Conservation (phyloP, 2,329 filamentous ascomycete species). For the Venturia carpophila region DNA sequence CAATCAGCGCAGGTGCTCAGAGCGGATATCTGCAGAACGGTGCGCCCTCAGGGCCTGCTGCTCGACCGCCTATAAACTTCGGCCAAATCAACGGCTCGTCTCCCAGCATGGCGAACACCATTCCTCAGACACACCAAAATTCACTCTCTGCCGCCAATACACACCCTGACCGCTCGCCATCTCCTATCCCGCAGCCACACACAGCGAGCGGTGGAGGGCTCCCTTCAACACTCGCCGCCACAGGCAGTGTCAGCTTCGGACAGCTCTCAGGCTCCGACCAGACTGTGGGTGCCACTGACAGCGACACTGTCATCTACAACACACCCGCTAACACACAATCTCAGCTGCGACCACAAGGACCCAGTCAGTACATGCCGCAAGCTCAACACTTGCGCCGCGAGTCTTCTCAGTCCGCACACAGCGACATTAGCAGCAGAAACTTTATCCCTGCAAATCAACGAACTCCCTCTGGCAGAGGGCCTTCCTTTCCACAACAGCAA, state of each 20-base stretch:
- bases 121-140: slow-evolving; percentile 59
- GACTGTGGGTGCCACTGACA: slow-evolving; percentile 51
- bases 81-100: slow-evolving; percentile 60
- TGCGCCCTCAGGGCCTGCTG: slow-evolving; percentile 44
- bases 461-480: slow-evolving; percentile 47
- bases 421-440: slow-evolving; percentile 51
- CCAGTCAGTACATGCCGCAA: slow-evolving; percentile 39
- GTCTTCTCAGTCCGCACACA: slow-evolving; percentile 75
- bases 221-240: slow-evolving; percentile 64
- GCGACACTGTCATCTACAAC: not conserved
- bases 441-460: slow-evolving; percentile 39
- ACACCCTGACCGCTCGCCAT: slow-evolving; percentile 79
- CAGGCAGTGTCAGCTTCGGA: slow-evolving; percentile 69
- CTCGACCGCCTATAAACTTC: slow-evolving; percentile 64
- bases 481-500: slow-evolving; percentile 39
- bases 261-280: slow-evolving; percentile 63
- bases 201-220: slow-evolving; percentile 76
- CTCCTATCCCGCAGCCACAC: slow-evolving; percentile 83
- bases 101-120: slow-evolving; percentile 57
- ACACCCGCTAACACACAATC: not conserved
- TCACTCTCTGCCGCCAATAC: slow-evolving; percentile 45
- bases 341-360: slow-evolving; percentile 7
- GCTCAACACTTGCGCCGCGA: slow-evolving; percentile 76
- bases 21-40: slow-evolving; percentile 72
- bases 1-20: slow-evolving; percentile 77